Evolutionary conservation across 202 grass and related monocot genomes (phyloP), one percentile per base, ranked within the genome.

Genomic region (Musa balbisiana): DNA sequence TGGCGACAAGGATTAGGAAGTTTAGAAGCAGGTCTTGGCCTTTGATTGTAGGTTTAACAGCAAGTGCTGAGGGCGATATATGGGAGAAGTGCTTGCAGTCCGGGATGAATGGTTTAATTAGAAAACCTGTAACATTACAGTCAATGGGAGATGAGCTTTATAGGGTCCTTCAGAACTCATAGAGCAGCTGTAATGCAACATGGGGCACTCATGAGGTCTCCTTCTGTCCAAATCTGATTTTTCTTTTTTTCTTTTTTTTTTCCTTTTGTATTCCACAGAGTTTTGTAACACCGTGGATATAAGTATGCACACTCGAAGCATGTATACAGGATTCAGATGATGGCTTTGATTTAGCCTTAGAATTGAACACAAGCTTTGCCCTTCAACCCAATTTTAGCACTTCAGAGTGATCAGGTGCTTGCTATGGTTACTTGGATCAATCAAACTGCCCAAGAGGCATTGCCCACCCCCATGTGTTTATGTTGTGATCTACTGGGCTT

Each of bases 101-200:
- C 2, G 91, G 91, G 55, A 94, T 98, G 83, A 98, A 88, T 23
- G 91, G 88, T 52, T 65, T 92, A 72, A 89, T 98, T 62, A 86
- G 83, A 75, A 98, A 98, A 89, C 94, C 94, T 2, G 76, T 88
- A 51, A 94, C 91, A 3, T 73, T 98, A 76, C 80, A 77, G 56
- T 79, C 85, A 62, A 75, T 98, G 77, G 88, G 90, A 63, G 94
- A 94, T 56, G 94, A 98, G 83, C 76, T 98, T 72, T 89, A 92
- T 79, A 98, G 91, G 84, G 87, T 92, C 51, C 88, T 98, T 78
- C 91, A 98, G 77, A 89, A 88, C 79, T 89, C 88, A 71, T 98
- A 80, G 83, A 89, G 81, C 33, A 43, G 67, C 43, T 70, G 33
- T 50, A 17, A 70, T 70, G 67, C 67, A 70, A 8, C 16, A 24